A percentile compares a stretch with the other conserved stretches of the same genome.
Conservation (phyloP, 306 rosid genomes). For the Cucurbita maxima region DNA sequence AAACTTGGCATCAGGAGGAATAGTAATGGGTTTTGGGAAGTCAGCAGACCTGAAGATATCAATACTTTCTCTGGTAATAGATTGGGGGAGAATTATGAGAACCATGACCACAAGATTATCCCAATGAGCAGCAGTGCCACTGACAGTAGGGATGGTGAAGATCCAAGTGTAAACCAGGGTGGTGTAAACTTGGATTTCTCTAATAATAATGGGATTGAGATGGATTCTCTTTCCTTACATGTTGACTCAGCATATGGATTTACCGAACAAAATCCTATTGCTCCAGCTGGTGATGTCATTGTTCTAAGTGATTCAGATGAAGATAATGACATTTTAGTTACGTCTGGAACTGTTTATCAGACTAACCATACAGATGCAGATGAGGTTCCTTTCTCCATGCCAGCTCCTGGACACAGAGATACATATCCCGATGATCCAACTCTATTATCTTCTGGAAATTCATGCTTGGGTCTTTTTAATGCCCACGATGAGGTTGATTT, state of each 20-base stretch:
- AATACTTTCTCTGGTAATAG: conserved; percentile 28
- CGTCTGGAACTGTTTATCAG: conserved; percentile 29
- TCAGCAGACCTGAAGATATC: conserved; percentile 58
- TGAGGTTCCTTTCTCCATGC: conserved; percentile 35
- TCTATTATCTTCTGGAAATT: conserved; percentile 33
- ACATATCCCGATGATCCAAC: conserved; percentile 50
- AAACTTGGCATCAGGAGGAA: conserved; percentile 71
- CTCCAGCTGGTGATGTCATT: conserved; percentile 47
- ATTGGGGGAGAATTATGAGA: conserved; percentile 40
- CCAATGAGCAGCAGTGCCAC: conserved; percentile 96
- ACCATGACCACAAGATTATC: conserved; percentile 50
- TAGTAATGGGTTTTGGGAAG: conserved; percentile 67
- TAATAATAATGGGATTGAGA: conserved; percentile 58
- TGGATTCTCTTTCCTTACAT: conserved; percentile 47
- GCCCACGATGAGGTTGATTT: conserved; percentile 43
- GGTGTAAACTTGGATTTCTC: conserved; percentile 51
- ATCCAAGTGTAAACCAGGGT: conserved; percentile 81
- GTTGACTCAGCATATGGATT: conserved; percentile 54
- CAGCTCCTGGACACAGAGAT: conserved; percentile 44
- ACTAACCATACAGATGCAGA: conserved; percentile 33
- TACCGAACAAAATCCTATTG: conserved; percentile 30
- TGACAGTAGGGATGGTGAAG: conserved; percentile 80
- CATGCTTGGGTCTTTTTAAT: conserved; percentile 61
- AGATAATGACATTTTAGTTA: conserved; percentile 39
- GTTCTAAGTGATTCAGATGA: conserved; percentile 92